phyloP scores from a whole-genome alignment of 306 rosid genomes.

The Casuarina cunninghamiana region DNA sequence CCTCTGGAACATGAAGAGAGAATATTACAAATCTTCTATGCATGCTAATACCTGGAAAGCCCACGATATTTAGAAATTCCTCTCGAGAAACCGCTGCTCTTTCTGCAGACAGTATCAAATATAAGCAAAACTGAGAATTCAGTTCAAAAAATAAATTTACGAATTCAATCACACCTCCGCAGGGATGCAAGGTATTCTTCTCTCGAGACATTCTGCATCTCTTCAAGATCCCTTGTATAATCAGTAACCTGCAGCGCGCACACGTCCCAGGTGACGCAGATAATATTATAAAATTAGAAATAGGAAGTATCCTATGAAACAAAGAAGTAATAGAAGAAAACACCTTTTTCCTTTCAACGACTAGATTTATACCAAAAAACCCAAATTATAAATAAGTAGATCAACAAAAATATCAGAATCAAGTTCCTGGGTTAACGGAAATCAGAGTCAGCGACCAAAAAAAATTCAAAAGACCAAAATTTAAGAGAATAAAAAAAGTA shows the following conservation, averaged over 20 bases:
- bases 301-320: neutral
- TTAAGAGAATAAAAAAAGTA: neutral
- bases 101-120: slow-evolving; percentile 58
- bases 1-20: slow-evolving; percentile 6
- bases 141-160: slow-evolving; percentile 19
- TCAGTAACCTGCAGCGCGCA: slow-evolving; percentile 80
- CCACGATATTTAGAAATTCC: slow-evolving; percentile 94
- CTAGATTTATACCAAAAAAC: neutral
- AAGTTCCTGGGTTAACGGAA: neutral
- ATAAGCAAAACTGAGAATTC: slow-evolving; percentile 30
- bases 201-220: slow-evolving; percentile 91
- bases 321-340: neutral
- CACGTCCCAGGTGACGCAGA: slow-evolving; percentile 25
- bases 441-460: neutral
- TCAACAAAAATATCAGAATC: neutral
- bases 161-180: slow-evolving; percentile 55
- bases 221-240: slow-evolving; percentile 95
- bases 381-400: neutral
- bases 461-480: neutral
- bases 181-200: slow-evolving; percentile 98
- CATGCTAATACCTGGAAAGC: slow-evolving; percentile 66
- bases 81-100: slow-evolving; percentile 98
- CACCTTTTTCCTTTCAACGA: neutral
- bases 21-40: neutral
- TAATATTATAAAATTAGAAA: neutral